A percentile compares a stretch with the other conserved stretches of the same genome.
Evolutionary conservation across 2,329 filamentous ascomycete genomes (phyloP).

Genomic region (Elsinoe fawcettii): DNA sequence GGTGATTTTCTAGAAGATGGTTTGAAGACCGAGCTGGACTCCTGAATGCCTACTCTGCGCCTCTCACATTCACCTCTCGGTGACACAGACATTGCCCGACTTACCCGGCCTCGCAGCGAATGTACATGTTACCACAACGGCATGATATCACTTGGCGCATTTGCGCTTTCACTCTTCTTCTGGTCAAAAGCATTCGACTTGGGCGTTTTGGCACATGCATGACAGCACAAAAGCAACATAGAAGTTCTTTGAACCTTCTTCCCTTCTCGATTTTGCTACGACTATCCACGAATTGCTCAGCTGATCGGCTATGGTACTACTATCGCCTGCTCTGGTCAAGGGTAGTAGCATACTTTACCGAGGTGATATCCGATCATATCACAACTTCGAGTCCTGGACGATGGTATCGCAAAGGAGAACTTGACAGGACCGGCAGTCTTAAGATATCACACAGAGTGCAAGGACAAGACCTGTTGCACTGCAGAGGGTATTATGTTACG

Average conservation of each 20-base stretch:
- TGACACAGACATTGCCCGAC: neutral
- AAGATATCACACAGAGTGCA: neutral
- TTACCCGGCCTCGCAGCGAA: neutral
- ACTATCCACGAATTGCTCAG: neutral
- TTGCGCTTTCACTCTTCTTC: neutral
- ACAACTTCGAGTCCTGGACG: neutral
- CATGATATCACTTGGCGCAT: neutral
- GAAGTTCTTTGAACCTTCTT: neutral
- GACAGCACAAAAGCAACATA: conserved; percentile 3
- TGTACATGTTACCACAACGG: neutral
- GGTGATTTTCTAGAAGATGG: conserved; percentile 44
- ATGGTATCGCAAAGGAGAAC: neutral
- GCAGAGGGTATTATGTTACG: neutral
- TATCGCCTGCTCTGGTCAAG: neutral
- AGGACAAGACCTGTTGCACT: neutral
- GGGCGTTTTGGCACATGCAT: neutral
- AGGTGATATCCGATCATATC: neutral
- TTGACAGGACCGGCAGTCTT: neutral
- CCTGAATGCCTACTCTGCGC: conserved; percentile 10
- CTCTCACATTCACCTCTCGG: neutral
- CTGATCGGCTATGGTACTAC: neutral
- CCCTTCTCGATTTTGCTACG: neutral
- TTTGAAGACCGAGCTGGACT: conserved; percentile 46
- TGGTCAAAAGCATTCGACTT: neutral
- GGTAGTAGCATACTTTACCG: neutral